Evolutionary conservation across 441 rosid species (phyloP).

Genomic region (Croton laevigatus): DNA sequence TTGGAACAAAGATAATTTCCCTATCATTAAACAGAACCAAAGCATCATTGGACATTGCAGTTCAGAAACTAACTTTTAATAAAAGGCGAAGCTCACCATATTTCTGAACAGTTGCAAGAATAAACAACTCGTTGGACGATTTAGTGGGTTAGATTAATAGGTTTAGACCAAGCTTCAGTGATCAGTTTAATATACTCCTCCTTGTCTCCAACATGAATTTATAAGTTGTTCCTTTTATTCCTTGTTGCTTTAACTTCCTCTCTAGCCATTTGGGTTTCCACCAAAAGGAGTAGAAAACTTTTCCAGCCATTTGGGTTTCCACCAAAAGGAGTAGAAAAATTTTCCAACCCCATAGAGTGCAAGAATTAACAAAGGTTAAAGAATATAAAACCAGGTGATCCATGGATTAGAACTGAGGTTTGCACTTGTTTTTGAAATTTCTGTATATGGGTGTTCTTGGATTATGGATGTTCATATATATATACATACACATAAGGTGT

Average conservation of each 20-base stretch:
- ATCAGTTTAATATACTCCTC: conserved; percentile 29
- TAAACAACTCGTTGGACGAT: conserved; percentile 39
- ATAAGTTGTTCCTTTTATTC: conserved; percentile 37
- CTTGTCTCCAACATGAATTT: conserved; percentile 40
- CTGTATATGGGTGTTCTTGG: not conserved
- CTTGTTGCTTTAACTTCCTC: conserved; percentile 31
- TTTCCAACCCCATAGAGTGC: conserved; percentile 24
- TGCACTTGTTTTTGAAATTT: too few species aligned
- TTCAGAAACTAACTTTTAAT: too few species aligned
- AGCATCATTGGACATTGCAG: not conserved
- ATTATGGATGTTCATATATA: not conserved
- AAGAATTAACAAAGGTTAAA: not conserved
- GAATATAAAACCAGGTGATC: conserved; percentile 9
- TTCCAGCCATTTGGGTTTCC: conserved; percentile 35
- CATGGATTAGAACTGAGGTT: conserved; percentile 13
- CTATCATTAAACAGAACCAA: conserved; percentile 24
- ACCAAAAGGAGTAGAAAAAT: conserved; percentile 36
- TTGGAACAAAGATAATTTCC: conserved; percentile 43
- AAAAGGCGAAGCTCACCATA: conserved; percentile 26
- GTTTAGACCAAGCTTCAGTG: conserved; percentile 38
- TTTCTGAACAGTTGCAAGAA: conserved; percentile 27
- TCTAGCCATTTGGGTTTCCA: conserved; percentile 39
- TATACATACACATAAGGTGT: too few species aligned
- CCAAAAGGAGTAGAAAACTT: conserved; percentile 35
- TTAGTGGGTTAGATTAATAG: conserved; percentile 30